A percentile compares a stretch with the other conserved stretches of the same genome.
Conservation (phyloP, 2,329 filamentous ascomycete genomes). For the Alternaria rosae region DNA sequence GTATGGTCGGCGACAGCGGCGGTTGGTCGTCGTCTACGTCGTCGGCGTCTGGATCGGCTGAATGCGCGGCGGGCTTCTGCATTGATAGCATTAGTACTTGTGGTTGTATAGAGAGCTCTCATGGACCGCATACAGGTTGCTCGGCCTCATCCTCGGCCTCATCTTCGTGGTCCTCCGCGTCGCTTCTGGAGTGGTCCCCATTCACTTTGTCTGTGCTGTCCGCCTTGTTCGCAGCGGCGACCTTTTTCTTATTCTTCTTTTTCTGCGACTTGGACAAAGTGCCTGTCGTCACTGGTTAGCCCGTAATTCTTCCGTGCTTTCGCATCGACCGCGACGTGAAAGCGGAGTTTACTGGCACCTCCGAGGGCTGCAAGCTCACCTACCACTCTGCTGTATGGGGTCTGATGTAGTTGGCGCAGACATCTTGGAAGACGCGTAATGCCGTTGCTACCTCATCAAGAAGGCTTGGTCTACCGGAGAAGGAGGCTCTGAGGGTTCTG, state of each 20-base stretch:
- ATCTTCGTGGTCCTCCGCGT: slow-evolving; percentile 38
- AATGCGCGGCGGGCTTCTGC: slow-evolving; percentile 33
- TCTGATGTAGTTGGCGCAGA: slow-evolving; percentile 37
- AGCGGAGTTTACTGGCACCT: slow-evolving; percentile 19
- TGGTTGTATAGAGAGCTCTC: neutral
- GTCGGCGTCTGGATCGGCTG: slow-evolving; percentile 40
- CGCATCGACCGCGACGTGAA: neutral
- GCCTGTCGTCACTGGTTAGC: slow-evolving; percentile 35
- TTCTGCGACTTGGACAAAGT: slow-evolving; percentile 48
- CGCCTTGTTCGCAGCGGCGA: slow-evolving; percentile 28
- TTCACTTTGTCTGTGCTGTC: slow-evolving; percentile 40
- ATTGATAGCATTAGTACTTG: slow-evolving; percentile 16
- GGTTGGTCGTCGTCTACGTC: slow-evolving; percentile 46
- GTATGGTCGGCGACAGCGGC: slow-evolving; percentile 39
- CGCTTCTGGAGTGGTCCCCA: slow-evolving; percentile 31
- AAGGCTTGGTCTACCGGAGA: neutral
- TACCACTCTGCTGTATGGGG: slow-evolving; percentile 46
- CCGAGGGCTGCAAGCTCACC: slow-evolving; percentile 38
- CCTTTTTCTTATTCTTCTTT: slow-evolving; percentile 53
- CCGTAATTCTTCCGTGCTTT: neutral
- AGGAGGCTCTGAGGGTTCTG: slow-evolving; percentile 17
- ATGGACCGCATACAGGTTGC: slow-evolving; percentile 41
- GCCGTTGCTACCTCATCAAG: slow-evolving; percentile 16
- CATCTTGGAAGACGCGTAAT: slow-evolving; percentile 32
- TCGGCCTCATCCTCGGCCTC: slow-evolving; percentile 40